Base-by-base conservation (phyloP, 2,329 filamentous ascomycete species). In the Pyrenophora teres region DNA sequence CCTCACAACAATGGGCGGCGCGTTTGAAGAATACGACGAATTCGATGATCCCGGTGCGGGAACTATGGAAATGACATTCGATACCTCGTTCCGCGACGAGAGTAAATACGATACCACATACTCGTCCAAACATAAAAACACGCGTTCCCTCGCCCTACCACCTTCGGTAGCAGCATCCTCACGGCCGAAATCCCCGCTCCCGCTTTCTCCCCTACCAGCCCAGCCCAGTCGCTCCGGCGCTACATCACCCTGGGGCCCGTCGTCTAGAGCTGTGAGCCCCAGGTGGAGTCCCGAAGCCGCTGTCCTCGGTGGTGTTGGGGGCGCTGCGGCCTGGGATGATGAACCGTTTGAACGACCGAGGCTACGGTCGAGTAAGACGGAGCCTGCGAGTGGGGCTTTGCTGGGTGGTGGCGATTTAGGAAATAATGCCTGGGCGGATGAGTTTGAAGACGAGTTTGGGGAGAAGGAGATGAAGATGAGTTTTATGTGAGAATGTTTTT, bases 391-490 rank as follows among this genome's bases (percentile, higher is more conserved):
- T 21, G 19, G 19, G 19, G 19, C 19, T 2, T 12, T 19, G 31
- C 9, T 41, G 37, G 40, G 12, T 8, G 13, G 12, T 8, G 13
- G 33, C 13, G 53, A 59, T n/a, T 58, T 65, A 5, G 71, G 73
- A 16, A 71, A 74, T 27, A 80, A 80, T 61, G 78, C 77, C 5
- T 80, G 78, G 77, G 74, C 70, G 3, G 76, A 78, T 40, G 77
- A 78, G n/a, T 72, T 74, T 41, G 77, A 78, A 1, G 74, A 76
- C 27, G 75, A 77, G 3, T 79, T 77, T 65, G 77, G 75, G 56
- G 77, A 79, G 64, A 74, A 73, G 60, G 77, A 79, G 52, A 69
- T 80, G 33, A 70, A 76, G 65, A 80, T 81, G 78, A 77, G 75
- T 19, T 81, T 81, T 49, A 67, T 67, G 65, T 68, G 46, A 62